Evolutionary conservation across 208 protist genomes (phyloP).

Genomic region (Crithidia acanthocephali): DNA sequence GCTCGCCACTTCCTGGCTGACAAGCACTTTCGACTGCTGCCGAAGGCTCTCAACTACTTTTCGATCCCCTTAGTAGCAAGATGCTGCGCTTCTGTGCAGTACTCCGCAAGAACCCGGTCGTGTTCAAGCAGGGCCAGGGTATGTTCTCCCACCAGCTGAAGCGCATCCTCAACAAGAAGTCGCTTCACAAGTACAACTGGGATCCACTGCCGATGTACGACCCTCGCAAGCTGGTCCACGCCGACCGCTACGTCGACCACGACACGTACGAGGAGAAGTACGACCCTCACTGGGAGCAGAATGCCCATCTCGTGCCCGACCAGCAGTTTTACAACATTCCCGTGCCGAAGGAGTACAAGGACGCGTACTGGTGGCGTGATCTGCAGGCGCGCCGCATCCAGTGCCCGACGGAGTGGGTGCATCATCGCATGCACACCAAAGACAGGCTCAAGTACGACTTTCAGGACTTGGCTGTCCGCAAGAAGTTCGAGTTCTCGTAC

Average conservation of each 20-base stretch:
- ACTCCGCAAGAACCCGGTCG: slow-evolving; percentile 83
- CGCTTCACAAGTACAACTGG: slow-evolving; percentile 89
- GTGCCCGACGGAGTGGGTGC: slow-evolving; percentile 90
- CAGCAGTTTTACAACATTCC: slow-evolving; percentile 82
- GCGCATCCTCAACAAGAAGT: slow-evolving; percentile 91
- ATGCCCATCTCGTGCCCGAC: slow-evolving; percentile 82
- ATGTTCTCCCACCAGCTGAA: slow-evolving; percentile 94
- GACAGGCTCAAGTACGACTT: slow-evolving; percentile 84
- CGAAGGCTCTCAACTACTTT: too few relatives aligned
- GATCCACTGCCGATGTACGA: slow-evolving; percentile 92
- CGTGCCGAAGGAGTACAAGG: slow-evolving; percentile 86
- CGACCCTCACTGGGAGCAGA: slow-evolving; percentile 80
- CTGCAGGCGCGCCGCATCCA: slow-evolving; percentile 89
- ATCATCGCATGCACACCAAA: slow-evolving; percentile 80
- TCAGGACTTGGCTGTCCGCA: slow-evolving; percentile 84
- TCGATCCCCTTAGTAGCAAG: too few relatives aligned
- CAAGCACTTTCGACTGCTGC: too few relatives aligned
- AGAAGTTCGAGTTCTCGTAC: slow-evolving; percentile 89
- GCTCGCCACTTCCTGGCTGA: too few relatives aligned
- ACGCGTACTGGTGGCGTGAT: slow-evolving; percentile 94
- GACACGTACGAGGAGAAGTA: slow-evolving; percentile 85
- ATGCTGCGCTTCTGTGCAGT: slow-evolving; percentile 56
- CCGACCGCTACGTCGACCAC: slow-evolving; percentile 77
- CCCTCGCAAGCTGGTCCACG: slow-evolving; percentile 85
- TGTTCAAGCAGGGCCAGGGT: slow-evolving; percentile 92